Conservation (phyloP, 2,329 filamentous ascomycete genomes). For the Penicillium thymicola region DNA sequence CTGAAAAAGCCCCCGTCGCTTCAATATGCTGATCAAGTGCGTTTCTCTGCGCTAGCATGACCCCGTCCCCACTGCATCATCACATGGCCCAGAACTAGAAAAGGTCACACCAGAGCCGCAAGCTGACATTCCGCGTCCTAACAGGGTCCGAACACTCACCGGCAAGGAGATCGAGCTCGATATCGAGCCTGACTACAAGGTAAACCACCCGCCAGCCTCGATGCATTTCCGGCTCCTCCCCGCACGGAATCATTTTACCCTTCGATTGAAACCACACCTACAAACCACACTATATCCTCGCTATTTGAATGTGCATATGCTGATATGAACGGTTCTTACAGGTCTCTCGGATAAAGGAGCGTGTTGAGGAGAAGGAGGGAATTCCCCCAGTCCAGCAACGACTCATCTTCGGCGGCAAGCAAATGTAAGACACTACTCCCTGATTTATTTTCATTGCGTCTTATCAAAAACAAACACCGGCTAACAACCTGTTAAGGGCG, state of each 20-base stretch:
- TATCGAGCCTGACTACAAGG: slow-evolving; percentile 92
- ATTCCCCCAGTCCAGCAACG: slow-evolving; percentile 97
- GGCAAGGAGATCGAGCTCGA: slow-evolving; percentile 99
- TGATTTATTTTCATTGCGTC: neutral
- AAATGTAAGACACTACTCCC: slow-evolving; percentile 66
- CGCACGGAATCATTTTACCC: neutral
- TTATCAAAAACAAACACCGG: neutral
- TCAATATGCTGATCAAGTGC: slow-evolving; percentile 53
- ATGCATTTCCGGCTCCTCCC: neutral
- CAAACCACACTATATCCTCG: neutral
- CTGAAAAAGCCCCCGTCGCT: neutral
- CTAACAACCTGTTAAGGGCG: slow-evolving; percentile 57
- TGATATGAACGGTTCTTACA: slow-evolving; percentile 34
- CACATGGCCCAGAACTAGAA: slow-evolving; percentile 3
- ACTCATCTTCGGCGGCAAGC: slow-evolving; percentile 94
- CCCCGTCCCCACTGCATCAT: slow-evolving; percentile 18
- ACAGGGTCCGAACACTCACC: slow-evolving; percentile 91
- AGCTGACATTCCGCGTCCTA: slow-evolving; percentile 8
- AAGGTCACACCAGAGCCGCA: slow-evolving; percentile 9
- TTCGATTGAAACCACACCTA: neutral
- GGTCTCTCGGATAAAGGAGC: slow-evolving; percentile 97
- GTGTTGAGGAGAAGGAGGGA: slow-evolving; percentile 97
- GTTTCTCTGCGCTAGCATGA: slow-evolving; percentile 12
- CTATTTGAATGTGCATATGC: neutral
- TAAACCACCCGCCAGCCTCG: slow-evolving; percentile 36